Conservation (phyloP, 257 asterid genomes). For the Fraxinus pennsylvanica region DNA sequence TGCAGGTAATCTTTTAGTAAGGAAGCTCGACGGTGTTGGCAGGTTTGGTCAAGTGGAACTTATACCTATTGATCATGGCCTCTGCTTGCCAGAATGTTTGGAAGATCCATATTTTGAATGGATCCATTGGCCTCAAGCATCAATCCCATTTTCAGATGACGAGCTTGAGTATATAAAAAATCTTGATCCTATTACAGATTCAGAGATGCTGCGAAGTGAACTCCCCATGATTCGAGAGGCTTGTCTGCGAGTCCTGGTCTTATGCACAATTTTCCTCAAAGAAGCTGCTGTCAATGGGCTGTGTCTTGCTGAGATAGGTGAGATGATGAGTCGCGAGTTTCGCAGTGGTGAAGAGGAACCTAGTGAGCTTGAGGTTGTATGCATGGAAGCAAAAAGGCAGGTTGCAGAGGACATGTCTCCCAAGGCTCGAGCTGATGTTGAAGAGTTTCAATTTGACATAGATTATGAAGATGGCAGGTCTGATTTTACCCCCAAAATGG, state of each 20-base stretch:
- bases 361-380: slow-evolving; percentile 86
- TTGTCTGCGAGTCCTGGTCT: slow-evolving; percentile 73
- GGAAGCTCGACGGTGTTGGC: slow-evolving; percentile 81
- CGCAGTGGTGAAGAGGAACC: slow-evolving; percentile 92
- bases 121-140: slow-evolving; percentile 99
- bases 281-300: slow-evolving; percentile 83
- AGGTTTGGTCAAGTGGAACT: slow-evolving; percentile 86
- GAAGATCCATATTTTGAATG: slow-evolving; percentile 98
- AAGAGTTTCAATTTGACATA: slow-evolving; percentile 65
- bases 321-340: slow-evolving; percentile 95
- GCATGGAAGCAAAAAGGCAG: slow-evolving; percentile 79
- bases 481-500: slow-evolving; percentile 34
- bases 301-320: slow-evolving; percentile 95
- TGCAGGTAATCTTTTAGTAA: slow-evolving; percentile 91
- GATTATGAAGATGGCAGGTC: slow-evolving; percentile 71
- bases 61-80: slow-evolving; percentile 93
- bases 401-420: slow-evolving; percentile 60
- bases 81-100: slow-evolving; percentile 86
- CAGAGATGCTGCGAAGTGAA: slow-evolving; percentile 76
- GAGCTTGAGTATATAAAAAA: slow-evolving; percentile 77
- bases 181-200: slow-evolving; percentile 72
- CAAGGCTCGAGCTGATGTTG: slow-evolving; percentile 46
- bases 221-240: slow-evolving; percentile 95
- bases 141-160: slow-evolving; percentile 89
- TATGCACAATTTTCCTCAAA: slow-evolving; percentile 81